Evolutionary conservation across 2,329 filamentous ascomycete genomes (phyloP).

Genomic region (Myotisia sp.): DNA sequence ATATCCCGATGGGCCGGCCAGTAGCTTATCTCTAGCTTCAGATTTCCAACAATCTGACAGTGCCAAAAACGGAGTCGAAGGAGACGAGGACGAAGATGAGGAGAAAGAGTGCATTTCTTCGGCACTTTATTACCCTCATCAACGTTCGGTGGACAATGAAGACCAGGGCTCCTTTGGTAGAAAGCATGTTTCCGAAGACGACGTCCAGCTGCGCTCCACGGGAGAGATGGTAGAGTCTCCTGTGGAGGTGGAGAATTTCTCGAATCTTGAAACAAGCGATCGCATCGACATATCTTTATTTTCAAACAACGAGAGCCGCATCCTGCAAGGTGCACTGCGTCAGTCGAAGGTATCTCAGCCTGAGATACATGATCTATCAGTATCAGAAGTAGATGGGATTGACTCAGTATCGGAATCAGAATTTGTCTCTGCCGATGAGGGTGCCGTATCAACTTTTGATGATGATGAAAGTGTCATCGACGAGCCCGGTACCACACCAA

Average conservation of each 20-base stretch:
- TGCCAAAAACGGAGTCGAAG: conserved; percentile 5
- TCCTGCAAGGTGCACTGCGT: conserved; percentile 45
- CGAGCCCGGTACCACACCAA: conserved; percentile 38
- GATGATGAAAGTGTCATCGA: conserved; percentile 42
- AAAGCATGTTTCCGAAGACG: neutral
- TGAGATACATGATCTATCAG: conserved; percentile 18
- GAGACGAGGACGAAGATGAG: conserved; percentile 33
- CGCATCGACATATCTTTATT: conserved; percentile 50
- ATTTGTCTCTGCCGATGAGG: conserved; percentile 29
- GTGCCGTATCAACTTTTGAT: conserved; percentile 28
- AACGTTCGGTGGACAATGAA: conserved; percentile 33
- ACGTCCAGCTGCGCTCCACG: conserved; percentile 12
- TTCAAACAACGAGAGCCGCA: conserved; percentile 46
- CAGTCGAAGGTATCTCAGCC: conserved; percentile 23
- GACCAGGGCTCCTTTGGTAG: conserved; percentile 2
- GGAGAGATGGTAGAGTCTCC: conserved; percentile 1
- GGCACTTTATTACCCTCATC: conserved; percentile 50
- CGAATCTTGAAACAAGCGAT: conserved; percentile 16
- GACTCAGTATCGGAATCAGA: conserved; percentile 34
- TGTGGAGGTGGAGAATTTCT: too few species aligned
- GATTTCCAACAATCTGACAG: conserved; percentile 1
- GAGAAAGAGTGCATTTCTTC: conserved; percentile 51
- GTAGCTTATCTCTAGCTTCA: conserved; percentile 5
- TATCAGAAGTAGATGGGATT: conserved; percentile 20
- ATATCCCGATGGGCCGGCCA: conserved; percentile 2